These are phyloP conservation scores for Rossbeevera mucosa DNA, from an alignment of 768 basidiomycete species.

Conservation along the genomic window DNA sequence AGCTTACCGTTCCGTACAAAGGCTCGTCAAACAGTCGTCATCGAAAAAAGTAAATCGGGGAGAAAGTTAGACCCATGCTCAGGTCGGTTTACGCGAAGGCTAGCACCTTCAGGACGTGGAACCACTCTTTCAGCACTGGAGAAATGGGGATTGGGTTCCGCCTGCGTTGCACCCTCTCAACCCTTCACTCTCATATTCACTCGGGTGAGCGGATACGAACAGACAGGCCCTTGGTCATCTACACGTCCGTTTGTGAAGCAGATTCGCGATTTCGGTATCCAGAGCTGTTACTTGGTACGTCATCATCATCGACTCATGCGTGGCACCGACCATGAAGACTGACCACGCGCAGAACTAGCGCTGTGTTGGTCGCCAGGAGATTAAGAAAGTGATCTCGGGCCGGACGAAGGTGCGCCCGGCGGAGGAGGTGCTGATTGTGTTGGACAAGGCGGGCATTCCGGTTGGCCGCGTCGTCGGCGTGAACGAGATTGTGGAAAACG, in stretches of 20 bases:
- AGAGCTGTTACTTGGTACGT: no score
- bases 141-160: constrained; percentile 62
- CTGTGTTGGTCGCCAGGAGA: constrained; percentile 45
- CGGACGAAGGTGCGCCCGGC: constrained; percentile 52
- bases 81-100: not conserved
- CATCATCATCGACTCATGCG: no score
- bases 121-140: constrained; percentile 49
- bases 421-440: constrained; percentile 48
- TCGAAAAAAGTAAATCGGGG: constrained; percentile 75
- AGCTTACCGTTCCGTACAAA: constrained; percentile 20
- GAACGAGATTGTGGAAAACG: constrained; percentile 55
- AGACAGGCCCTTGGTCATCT: constrained; percentile 72
- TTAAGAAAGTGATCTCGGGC: constrained; percentile 56
- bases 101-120: not conserved
- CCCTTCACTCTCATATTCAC: constrained; percentile 88
- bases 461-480: constrained; percentile 62
- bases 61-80: constrained; percentile 37
- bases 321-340: constrained; percentile 51
- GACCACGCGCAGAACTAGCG: constrained; percentile 41
- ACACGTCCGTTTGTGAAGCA: constrained; percentile 72
- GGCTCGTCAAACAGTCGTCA: constrained; percentile 54
- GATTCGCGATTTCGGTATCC: constrained; percentile 72
- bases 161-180: constrained; percentile 63
- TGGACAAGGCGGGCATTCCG: constrained; percentile 54
- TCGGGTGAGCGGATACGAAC: constrained; percentile 74